Evolutionary conservation across 352 stramenopile genomes (phyloP).

Genomic region (Pythium sp.): DNA sequence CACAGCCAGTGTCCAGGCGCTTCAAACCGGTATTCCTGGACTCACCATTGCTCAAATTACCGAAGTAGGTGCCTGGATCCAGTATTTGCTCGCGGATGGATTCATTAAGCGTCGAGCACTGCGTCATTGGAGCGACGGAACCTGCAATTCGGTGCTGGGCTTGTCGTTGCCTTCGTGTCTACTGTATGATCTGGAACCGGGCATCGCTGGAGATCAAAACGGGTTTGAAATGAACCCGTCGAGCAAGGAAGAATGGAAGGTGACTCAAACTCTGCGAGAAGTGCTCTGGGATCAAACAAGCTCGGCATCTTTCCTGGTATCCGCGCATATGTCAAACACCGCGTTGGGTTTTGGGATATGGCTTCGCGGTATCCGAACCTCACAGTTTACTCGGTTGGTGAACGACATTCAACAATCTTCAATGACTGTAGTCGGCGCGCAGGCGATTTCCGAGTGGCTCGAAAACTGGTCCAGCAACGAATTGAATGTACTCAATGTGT

Average conservation of each 20-base stretch:
- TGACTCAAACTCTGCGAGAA: conserved; percentile 27
- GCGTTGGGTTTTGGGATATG: conserved; percentile 37
- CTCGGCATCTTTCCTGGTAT: conserved; percentile 37
- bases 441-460: conserved; percentile 39
- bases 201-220: conserved; percentile 35
- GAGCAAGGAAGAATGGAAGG: conserved; percentile 11
- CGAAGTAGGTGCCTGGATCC: conserved; percentile 46
- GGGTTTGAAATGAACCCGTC: conserved; percentile 69
- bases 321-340: conserved; percentile 28
- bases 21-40: conserved; percentile 22
- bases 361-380: conserved; percentile 36
- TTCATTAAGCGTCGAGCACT: conserved; percentile 49
- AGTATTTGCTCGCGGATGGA: conserved; percentile 30
- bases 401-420: conserved; percentile 17
- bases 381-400: conserved; percentile 18
- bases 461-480: conserved; percentile 28
- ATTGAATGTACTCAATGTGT: conserved; percentile 40
- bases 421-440: conserved; percentile 20
- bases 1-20: conserved; percentile 17
- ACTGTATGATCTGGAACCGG: conserved; percentile 61
- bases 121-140: conserved; percentile 65
- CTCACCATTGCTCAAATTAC: conserved; percentile 33
- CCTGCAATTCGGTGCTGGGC: conserved; percentile 45
- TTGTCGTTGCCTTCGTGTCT: conserved; percentile 32
- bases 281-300: conserved; percentile 30